These are phyloP conservation scores for Eucalyptus leucophloia DNA, from an alignment of 345 rosid genomes.

Conservation along the genomic window DNA sequence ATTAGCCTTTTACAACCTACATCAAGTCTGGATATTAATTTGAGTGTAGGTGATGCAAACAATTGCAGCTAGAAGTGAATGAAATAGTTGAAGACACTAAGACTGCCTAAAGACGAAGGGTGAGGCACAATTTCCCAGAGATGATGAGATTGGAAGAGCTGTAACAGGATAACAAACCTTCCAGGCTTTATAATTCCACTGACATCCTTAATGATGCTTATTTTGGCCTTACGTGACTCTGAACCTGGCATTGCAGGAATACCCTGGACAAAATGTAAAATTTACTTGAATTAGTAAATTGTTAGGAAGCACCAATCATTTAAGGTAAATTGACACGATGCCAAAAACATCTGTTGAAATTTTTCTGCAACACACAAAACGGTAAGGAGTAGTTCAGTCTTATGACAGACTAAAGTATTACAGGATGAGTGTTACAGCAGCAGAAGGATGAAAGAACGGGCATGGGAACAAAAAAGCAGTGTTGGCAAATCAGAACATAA, in stretches of 20 bases:
- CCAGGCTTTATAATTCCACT: conserved; percentile 53
- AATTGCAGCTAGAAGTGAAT: neutral
- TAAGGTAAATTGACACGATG: neutral
- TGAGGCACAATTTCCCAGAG: neutral
- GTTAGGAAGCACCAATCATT: neutral
- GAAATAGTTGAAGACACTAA: neutral
- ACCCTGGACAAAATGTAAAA: conserved; percentile 15
- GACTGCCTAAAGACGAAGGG: neutral
- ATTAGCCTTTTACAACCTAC: neutral
- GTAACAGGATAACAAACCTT: conserved; percentile 20
- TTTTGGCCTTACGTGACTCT: conserved; percentile 25
- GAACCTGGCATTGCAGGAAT: conserved; percentile 21
- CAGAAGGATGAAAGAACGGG: neutral
- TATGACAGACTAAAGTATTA: neutral
- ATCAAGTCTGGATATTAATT: neutral
- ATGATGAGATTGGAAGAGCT: neutral
- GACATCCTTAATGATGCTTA: conserved; percentile 37
- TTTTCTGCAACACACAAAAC: neutral
- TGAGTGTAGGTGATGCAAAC: neutral
- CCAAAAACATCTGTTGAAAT: neutral
- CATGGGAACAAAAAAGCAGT: neutral
- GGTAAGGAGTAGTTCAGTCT: neutral
- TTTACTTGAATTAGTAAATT: neutral
- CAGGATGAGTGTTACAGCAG: neutral
- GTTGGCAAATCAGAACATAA: neutral